A percentile compares a stretch with the other conserved stretches of the same genome.
These are phyloP conservation scores for Capsella bursapastoris DNA, from an alignment of 345 rosid species.

Conservation along the genomic window DNA sequence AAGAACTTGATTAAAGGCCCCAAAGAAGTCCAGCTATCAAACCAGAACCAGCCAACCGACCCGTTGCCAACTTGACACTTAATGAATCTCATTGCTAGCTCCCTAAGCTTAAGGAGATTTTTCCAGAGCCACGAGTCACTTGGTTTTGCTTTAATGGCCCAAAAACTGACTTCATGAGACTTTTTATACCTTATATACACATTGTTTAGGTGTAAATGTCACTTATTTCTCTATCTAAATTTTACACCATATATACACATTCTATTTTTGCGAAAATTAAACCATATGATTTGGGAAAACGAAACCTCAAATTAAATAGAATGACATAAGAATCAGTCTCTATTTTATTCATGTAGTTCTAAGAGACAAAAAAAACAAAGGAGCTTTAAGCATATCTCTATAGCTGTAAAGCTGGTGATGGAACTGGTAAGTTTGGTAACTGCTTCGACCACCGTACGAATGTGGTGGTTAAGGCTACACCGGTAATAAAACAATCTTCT, in stretches of 20 bases:
- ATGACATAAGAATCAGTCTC: background rate
- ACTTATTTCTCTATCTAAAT: background rate
- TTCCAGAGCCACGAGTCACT: too few relatives aligned
- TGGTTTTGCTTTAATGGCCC: too few relatives aligned
- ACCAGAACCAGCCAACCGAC: too few relatives aligned
- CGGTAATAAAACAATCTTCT: background rate
- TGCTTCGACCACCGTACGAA: constrained; percentile 22
- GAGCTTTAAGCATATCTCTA: constrained; percentile 8
- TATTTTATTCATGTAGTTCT: constrained; percentile 5
- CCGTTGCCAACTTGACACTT: too few relatives aligned
- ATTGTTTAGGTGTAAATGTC: too few relatives aligned
- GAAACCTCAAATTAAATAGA: background rate
- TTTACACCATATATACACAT: background rate
- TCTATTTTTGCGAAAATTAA: background rate
- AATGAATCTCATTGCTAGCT: too few relatives aligned
- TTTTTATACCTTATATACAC: too few relatives aligned
- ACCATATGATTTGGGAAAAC: background rate
- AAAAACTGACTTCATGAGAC: too few relatives aligned
- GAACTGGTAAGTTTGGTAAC: background rate
- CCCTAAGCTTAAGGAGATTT: too few relatives aligned
- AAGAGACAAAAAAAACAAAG: background rate
- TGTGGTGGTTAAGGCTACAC: background rate
- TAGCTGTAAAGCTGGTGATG: constrained; percentile 31
- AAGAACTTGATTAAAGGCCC: too few relatives aligned
- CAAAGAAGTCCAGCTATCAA: too few relatives aligned